Evolutionary conservation across 495 filamentous ascomycete species (phyloP).

Genomic region (Podospora appendiculata): DNA sequence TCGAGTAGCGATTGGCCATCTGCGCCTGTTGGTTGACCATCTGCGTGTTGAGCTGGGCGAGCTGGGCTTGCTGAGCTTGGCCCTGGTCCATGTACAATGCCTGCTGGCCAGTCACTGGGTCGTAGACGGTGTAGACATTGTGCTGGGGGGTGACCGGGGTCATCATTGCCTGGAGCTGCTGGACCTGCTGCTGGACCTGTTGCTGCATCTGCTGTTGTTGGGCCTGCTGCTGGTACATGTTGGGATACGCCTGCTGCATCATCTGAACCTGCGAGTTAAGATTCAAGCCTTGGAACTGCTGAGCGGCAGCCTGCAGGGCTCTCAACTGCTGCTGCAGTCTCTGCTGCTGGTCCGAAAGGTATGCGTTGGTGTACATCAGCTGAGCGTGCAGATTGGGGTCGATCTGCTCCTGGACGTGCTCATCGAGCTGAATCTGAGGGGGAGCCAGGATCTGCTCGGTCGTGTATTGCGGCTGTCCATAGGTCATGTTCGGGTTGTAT

Average conservation of each 20-base stretch:
- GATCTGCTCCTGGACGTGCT: constrained; percentile 57
- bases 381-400: constrained; percentile 79
- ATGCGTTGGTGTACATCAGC: constrained; percentile 75
- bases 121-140: constrained; percentile 73
- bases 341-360: constrained; percentile 82
- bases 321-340: constrained; percentile 58
- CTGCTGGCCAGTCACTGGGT: constrained; percentile 74
- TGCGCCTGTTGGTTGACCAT: constrained; percentile 20
- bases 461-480: constrained; percentile 37
- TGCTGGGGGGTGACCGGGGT: constrained; percentile 30
- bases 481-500: constrained; percentile 21
- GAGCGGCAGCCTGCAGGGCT: constrained; percentile 50
- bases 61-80: constrained; percentile 28
- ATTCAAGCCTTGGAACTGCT: constrained; percentile 74
- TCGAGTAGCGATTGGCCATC: constrained; percentile 16
- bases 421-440: constrained; percentile 63
- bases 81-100: constrained; percentile 50
- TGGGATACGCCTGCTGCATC: constrained; percentile 33
- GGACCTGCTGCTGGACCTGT: constrained; percentile 34
- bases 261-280: constrained; percentile 42
- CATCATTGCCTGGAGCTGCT: constrained; percentile 66
- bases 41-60: constrained; percentile 25
- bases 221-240: constrained; percentile 38
- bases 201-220: constrained; percentile 13
- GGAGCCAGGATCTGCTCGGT: constrained; percentile 82